A percentile compares a stretch with the other conserved stretches of the same genome.
Evolutionary conservation across 805 yeast species (phyloP).

Genomic region (Starmera caribaea): DNA sequence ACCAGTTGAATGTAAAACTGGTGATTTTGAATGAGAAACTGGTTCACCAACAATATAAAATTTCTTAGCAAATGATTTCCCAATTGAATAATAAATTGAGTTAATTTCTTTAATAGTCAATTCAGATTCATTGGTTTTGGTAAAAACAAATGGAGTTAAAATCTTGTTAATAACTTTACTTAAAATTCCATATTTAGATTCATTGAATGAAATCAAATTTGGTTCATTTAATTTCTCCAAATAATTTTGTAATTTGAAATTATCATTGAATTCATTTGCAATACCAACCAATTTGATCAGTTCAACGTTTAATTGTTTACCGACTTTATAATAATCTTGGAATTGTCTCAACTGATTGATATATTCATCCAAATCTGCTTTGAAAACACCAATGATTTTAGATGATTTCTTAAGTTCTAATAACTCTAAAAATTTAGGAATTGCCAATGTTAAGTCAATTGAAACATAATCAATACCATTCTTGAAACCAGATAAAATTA

Average conservation of each 20-base stretch:
- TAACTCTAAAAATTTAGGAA: constrained; percentile 39
- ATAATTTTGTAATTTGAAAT: constrained; percentile 62
- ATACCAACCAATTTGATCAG: constrained; percentile 76
- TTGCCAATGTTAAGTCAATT: constrained; percentile 64
- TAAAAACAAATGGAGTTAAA: constrained; percentile 80
- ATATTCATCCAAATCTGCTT: constrained; percentile 50
- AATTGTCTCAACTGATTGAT: constrained; percentile 11
- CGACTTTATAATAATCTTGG: constrained; percentile 65
- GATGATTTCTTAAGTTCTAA: constrained; percentile 48
- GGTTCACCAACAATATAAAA: constrained; percentile 79
- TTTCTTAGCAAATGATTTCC: constrained; percentile 47
- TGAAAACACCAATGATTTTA: constrained; percentile 74
- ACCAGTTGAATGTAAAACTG: constrained; percentile 74
- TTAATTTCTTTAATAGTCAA: constrained; percentile 60
- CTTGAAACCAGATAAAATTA: constrained; percentile 56
- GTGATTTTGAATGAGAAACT: constrained; percentile 81
- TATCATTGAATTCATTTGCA: constrained; percentile 58
- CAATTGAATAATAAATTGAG: constrained; percentile 43
- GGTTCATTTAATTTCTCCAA: constrained; percentile 37
- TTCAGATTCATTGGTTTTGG: constrained; percentile 55
- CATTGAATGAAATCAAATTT: constrained; percentile 79
- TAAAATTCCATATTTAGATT: constrained; percentile 67
- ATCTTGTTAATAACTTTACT: constrained; percentile 68
- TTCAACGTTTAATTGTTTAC: constrained; percentile 56
- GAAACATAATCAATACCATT: constrained; percentile 78